These are phyloP conservation scores for Posidonia australis DNA, from an alignment of 106 monocot genomes.

Conservation along the genomic window DNA sequence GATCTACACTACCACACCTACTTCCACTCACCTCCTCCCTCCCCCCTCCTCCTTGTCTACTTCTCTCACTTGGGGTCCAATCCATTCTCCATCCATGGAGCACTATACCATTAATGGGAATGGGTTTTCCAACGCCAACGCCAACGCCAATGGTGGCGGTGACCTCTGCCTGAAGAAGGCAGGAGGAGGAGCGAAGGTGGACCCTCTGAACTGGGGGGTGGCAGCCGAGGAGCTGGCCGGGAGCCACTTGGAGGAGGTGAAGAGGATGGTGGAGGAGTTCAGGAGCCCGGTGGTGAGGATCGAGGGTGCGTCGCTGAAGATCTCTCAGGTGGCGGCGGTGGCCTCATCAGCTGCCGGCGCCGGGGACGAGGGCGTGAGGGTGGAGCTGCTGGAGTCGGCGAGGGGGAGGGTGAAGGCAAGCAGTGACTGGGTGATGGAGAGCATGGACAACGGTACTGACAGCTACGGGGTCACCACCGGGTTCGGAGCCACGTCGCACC, in stretches of 20 bases:
- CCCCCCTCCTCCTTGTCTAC: neutral
- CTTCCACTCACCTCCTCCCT: neutral
- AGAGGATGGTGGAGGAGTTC: constrained; percentile 43
- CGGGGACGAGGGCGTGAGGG: neutral
- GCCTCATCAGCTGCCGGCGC: neutral
- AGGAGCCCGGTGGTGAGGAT: constrained; percentile 21
- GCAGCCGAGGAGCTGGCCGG: constrained; percentile 28
- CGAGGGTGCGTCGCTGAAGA: constrained; percentile 40
- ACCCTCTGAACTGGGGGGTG: constrained; percentile 31
- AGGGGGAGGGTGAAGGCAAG: constrained; percentile 35
- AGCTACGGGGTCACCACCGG: constrained; percentile 75
- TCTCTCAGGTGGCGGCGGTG: constrained; percentile 27
- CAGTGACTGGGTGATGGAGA: constrained; percentile 50
- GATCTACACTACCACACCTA: neutral
- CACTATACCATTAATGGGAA: neutral
- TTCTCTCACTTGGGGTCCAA: neutral
- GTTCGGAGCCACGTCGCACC: constrained; percentile 58
- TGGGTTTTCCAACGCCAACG: neutral
- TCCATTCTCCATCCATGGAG: neutral
- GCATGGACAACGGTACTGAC: constrained; percentile 44
- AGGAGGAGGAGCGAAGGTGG: neutral
- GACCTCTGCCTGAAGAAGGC: neutral
- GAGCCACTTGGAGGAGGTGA: constrained; percentile 44
- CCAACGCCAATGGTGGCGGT: constrained; percentile 4
- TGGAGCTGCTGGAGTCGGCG: constrained; percentile 10